Percentiles rank a stretch among this genome's conserved stretches.
phyloP scores from a whole-genome alignment of 371 early-diverging fungal species.

The Saksenaea vasiformis region DNA sequence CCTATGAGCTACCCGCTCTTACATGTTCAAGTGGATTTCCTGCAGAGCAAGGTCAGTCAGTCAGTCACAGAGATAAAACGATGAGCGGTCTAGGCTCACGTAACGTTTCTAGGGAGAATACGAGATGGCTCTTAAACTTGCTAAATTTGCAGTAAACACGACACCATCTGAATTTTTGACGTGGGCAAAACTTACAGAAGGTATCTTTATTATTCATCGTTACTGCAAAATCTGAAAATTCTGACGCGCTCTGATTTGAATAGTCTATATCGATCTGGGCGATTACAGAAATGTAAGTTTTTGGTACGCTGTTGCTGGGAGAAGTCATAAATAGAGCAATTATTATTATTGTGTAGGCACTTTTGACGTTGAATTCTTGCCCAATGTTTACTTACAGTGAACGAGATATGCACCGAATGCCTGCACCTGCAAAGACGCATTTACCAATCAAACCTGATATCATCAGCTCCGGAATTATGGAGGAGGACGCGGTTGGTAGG shows the following conservation, averaged over 20 bases:
- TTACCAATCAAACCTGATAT: conserved; percentile 77
- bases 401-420: conserved; percentile 90
- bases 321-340: background rate
- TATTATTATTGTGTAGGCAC: conserved; percentile 56
- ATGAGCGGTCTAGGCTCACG: background rate
- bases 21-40: conserved; percentile 86
- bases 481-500: conserved; percentile 70
- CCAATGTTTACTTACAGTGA: conserved; percentile 96
- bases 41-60: conserved; percentile 70
- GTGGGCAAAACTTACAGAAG: conserved; percentile 92
- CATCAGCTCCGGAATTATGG: conserved; percentile 57
- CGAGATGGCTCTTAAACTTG: conserved; percentile 82
- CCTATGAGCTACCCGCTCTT: conserved; percentile 85
- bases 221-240: background rate
- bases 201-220: conserved; percentile 16
- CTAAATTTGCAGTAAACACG: conserved; percentile 88
- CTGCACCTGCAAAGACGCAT: conserved; percentile 81
- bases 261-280: conserved; percentile 80
- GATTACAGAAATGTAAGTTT: conserved; percentile 78
- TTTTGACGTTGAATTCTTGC: conserved; percentile 93
- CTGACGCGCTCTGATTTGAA: background rate
- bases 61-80: background rate
- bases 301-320: background rate
- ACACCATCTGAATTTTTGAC: conserved; percentile 95
- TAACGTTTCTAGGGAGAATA: conserved; percentile 49